Evolutionary conservation across 352 stramenopile species (phyloP).

Genomic region (Globisporangium perplexum): DNA sequence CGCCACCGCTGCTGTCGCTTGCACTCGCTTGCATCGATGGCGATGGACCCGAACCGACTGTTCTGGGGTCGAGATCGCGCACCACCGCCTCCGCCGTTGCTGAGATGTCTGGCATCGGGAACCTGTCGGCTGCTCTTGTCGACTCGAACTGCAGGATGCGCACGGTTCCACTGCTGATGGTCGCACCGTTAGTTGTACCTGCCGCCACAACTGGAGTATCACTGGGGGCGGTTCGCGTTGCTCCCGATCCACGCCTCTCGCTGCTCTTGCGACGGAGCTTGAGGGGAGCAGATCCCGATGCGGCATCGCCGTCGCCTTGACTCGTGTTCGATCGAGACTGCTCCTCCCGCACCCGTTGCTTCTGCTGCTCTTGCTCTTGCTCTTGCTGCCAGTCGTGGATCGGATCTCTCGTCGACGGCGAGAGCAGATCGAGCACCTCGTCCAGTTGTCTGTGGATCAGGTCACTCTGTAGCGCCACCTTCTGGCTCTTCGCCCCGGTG

Average conservation of each 20-base stretch:
- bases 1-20: background rate
- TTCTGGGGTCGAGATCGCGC: background rate
- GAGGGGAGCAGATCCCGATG: too few relatives aligned
- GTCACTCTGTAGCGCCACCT: background rate
- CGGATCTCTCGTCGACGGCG: background rate
- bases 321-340: too few relatives aligned
- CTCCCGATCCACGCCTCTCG: background rate
- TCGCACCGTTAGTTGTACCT: background rate
- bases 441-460: conserved; percentile 4
- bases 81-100: too few relatives aligned
- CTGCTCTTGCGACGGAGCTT: too few relatives aligned
- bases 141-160: conserved; percentile 1
- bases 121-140: background rate
- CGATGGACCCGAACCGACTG: too few relatives aligned
- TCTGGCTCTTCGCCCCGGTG: background rate
- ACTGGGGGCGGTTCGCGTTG: too few relatives aligned
- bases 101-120: background rate
- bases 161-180: background rate
- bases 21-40: too few relatives aligned
- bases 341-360: background rate
- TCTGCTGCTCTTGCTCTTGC: background rate
- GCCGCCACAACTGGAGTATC: background rate
- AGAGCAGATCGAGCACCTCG: conserved; percentile 2
- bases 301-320: too few relatives aligned
- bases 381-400: conserved; percentile 1